phyloP scores from a whole-genome alignment of 2,329 filamentous ascomycete genomes.

The Aspergillus pseudoterreus region DNA sequence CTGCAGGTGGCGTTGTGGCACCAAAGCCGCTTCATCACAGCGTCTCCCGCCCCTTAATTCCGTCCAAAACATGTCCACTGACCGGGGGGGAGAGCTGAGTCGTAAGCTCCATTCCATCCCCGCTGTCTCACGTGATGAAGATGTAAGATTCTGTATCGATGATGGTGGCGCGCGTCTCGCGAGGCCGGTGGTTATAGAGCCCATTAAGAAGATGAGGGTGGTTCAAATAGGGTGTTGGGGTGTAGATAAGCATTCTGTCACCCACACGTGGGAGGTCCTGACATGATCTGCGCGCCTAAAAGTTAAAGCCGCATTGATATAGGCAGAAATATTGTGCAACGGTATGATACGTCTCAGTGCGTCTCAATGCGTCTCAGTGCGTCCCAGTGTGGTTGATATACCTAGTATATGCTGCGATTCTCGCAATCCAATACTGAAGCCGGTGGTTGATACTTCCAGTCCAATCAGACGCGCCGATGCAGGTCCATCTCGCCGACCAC shows the following conservation, averaged over 20 bases:
- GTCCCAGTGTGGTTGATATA: conserved; percentile 12
- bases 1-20: conserved; percentile 15
- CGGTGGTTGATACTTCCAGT: conserved; percentile 21
- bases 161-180: no score
- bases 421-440: conserved; percentile 9
- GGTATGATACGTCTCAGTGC: conserved; percentile 8
- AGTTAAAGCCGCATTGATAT: conserved; percentile 1
- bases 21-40: conserved; percentile 10
- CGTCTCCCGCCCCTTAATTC: conserved; percentile 1
- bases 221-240: background rate
- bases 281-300: conserved; percentile 8
- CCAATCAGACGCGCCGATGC: conserved; percentile 21
- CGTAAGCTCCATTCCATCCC: background rate
- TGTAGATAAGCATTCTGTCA: conserved; percentile 5
- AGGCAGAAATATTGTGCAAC: background rate
- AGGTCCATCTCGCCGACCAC: background rate
- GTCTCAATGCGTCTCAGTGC: conserved; percentile 3
- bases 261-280: conserved; percentile 17
- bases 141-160: no score
- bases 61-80: conserved; percentile 4
- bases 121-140: conserved; percentile 1
- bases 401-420: background rate
- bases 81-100: conserved; percentile 1
- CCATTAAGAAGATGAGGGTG: background rate
- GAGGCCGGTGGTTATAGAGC: background rate